phyloP scores from a whole-genome alignment of 345 rosid genomes.

The Gossypium turneri region DNA sequence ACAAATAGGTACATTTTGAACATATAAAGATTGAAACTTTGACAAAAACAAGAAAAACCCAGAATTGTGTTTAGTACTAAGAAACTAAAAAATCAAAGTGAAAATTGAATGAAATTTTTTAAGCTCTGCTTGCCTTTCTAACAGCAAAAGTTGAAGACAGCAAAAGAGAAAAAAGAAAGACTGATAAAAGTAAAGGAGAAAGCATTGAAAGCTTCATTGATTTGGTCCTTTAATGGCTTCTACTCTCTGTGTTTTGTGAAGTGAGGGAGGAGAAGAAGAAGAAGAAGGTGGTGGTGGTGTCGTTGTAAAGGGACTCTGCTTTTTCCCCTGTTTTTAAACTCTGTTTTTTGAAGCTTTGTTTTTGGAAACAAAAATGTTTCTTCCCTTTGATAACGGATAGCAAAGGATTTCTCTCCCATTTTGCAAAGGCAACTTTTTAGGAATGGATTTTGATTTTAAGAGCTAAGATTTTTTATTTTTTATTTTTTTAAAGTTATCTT shows the following conservation, averaged over 20 bases:
- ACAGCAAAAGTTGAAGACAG: slow-evolving; percentile 32
- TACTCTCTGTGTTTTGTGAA: too few relatives aligned
- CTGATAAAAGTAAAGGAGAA: slow-evolving; percentile 15
- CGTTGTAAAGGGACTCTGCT: slow-evolving; percentile 4
- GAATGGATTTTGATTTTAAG: not conserved
- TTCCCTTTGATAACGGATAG: slow-evolving; percentile 9
- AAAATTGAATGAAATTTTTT: not conserved
- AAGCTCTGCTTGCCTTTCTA: slow-evolving; percentile 30
- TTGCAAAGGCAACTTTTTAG: slow-evolving; percentile 1
- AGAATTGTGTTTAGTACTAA: not conserved
- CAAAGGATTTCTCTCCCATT: not conserved
- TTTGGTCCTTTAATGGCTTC: not conserved
- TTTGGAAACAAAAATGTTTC: not conserved
- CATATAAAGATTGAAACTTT: not conserved
- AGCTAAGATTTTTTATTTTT: not conserved
- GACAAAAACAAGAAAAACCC: not conserved
- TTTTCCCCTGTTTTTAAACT: slow-evolving; percentile 25
- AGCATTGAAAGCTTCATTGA: slow-evolving; percentile 32
- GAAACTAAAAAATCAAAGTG: not conserved
- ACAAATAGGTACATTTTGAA: not conserved
- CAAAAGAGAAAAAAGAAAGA: slow-evolving; percentile 30
- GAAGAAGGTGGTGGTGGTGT: not conserved
- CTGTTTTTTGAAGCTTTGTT: slow-evolving; percentile 5
- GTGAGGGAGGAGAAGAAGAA: not conserved
- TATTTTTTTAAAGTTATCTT: not conserved